Percentiles rank a stretch among this genome's conserved stretches.
Conservation (phyloP, 129 eudicot genomes). For the Lactuca sativa region DNA sequence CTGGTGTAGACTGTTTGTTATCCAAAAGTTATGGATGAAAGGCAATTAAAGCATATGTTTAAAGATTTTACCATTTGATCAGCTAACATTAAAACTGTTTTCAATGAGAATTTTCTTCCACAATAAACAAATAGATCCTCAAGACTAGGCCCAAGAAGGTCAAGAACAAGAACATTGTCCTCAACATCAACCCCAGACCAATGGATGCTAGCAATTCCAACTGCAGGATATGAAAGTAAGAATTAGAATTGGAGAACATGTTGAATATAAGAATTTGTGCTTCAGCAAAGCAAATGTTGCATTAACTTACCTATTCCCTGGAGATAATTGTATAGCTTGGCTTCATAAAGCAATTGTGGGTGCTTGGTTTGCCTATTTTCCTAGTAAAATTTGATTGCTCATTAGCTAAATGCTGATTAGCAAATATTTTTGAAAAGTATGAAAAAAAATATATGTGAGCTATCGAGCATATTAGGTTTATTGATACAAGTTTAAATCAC, state of each 20-base stretch:
- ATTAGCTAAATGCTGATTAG: constrained; percentile 7
- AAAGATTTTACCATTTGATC: constrained; percentile 56
- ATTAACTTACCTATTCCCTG: constrained; percentile 47
- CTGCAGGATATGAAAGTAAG: constrained; percentile 24
- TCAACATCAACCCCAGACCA: constrained; percentile 62
- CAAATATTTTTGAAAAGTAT: neutral
- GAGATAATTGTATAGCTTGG: constrained; percentile 53
- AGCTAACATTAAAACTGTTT: constrained; percentile 78
- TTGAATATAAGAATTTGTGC: constrained; percentile 2
- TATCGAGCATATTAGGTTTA: neutral
- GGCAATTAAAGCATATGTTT: neutral
- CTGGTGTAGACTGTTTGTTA: neutral
- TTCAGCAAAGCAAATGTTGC: constrained; percentile 1
- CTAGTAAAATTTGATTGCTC: constrained; percentile 20
- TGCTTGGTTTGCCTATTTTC: constrained; percentile 53
- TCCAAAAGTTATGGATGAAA: neutral
- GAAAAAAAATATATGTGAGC: neutral
- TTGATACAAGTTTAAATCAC: neutral
- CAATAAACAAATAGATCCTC: constrained; percentile 59
- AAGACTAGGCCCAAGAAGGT: constrained; percentile 60
- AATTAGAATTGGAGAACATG: neutral
- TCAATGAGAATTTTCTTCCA: constrained; percentile 53
- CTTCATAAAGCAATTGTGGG: constrained; percentile 58
- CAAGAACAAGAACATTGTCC: constrained; percentile 51
- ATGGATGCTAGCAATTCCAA: constrained; percentile 48